Percentiles rank a stretch among this genome's conserved stretches.
These are phyloP conservation scores for Chaetomium sp. DNA, from an alignment of 2,329 filamentous ascomycete genomes.

Conservation along the genomic window DNA sequence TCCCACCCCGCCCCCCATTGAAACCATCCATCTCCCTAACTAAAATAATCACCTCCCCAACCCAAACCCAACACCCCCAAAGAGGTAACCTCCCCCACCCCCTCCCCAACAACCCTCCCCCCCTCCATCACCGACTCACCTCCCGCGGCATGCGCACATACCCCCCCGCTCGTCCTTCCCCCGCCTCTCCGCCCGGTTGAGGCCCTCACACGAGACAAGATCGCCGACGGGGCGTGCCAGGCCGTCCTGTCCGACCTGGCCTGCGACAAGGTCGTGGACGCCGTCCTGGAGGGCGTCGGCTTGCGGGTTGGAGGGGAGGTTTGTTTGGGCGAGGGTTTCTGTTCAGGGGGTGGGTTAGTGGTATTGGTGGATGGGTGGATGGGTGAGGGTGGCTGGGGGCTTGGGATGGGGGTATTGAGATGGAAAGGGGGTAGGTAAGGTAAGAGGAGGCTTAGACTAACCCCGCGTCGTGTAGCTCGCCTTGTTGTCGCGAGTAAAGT, in stretches of 20 bases:
- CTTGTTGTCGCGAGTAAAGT: constrained; percentile 78
- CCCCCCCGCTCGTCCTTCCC: constrained; percentile 64
- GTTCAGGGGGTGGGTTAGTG: background rate
- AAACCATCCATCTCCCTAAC: too few relatives aligned
- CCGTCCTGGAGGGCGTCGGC: constrained; percentile 70
- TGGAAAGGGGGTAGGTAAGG: background rate
- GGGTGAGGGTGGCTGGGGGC: background rate
- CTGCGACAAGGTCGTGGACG: constrained; percentile 62
- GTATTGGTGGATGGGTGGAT: background rate
- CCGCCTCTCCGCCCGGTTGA: constrained; percentile 65
- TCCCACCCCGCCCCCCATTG: too few relatives aligned
- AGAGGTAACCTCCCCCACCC: background rate
- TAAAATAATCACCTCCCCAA: background rate
- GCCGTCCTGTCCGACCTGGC: constrained; percentile 69
- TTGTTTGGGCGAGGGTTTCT: constrained; percentile 70
- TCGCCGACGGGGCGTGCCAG: constrained; percentile 67
- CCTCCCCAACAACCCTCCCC: background rate
- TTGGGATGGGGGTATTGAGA: background rate
- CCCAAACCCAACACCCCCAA: background rate
- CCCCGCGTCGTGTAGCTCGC: constrained; percentile 70
- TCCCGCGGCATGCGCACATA: constrained; percentile 43
- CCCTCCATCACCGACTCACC: background rate
- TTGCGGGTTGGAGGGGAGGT: constrained; percentile 67
- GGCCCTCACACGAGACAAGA: constrained; percentile 61
- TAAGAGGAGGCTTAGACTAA: constrained; percentile 42